Evolutionary conservation across 345 rosid genomes (phyloP).

Genomic region (Citrus medica): DNA sequence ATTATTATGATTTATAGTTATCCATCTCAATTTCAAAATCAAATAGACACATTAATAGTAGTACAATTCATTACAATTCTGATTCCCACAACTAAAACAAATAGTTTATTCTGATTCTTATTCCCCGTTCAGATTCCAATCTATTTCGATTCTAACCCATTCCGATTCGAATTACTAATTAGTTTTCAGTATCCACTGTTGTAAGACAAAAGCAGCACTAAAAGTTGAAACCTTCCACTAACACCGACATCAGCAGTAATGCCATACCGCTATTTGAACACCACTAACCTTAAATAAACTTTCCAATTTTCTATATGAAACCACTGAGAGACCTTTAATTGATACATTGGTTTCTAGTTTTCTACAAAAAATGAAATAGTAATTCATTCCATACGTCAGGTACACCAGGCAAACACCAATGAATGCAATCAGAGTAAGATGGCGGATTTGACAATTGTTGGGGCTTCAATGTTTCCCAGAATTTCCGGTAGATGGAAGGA

Average conservation of each 20-base stretch:
- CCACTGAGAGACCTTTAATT: background rate
- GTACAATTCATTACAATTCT: too few species aligned
- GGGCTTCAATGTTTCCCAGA: slow-evolving; percentile 78
- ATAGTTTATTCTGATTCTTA: too few species aligned
- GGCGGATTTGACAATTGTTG: slow-evolving; percentile 61
- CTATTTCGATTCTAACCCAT: too few species aligned
- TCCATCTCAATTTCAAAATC: too few species aligned
- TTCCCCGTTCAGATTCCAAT: fast-evolving
- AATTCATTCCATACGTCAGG: slow-evolving; percentile 96
- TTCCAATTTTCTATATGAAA: background rate
- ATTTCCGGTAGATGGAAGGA: slow-evolving; percentile 88
- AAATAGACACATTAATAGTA: too few species aligned
- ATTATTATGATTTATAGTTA: too few species aligned
- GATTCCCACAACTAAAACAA: too few species aligned
- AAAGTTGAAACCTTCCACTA: background rate
- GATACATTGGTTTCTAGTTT: background rate
- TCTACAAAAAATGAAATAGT: slow-evolving; percentile 68
- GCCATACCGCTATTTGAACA: background rate
- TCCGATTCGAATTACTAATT: background rate
- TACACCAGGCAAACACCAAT: slow-evolving; percentile 95
- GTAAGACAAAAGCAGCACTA: background rate
- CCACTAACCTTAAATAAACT: background rate
- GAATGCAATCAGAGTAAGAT: slow-evolving; percentile 85
- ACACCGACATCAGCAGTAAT: background rate
- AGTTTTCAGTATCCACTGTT: background rate